Evolutionary conservation across 345 rosid genomes (phyloP).

Genomic region (Camelina sativa): DNA sequence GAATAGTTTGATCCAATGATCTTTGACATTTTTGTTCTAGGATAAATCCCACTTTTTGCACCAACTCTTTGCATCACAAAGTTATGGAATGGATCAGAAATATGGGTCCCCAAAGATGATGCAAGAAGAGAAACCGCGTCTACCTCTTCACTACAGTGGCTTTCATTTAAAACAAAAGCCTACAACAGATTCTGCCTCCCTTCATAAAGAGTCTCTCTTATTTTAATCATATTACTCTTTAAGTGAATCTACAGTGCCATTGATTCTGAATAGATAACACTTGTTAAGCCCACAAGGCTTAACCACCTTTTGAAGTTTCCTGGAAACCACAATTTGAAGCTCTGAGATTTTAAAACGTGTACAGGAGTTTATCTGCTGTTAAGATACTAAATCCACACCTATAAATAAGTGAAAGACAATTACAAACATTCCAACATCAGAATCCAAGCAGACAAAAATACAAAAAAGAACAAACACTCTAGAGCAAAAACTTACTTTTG

Average conservation of each 20-base stretch:
- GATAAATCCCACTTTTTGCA: conserved; percentile 33
- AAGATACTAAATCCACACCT: conserved; percentile 31
- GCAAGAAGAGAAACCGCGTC: conserved; percentile 44
- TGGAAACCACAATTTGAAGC: conserved; percentile 12
- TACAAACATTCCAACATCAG: conserved; percentile 35
- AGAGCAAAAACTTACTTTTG: not conserved
- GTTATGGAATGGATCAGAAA: conserved; percentile 31
- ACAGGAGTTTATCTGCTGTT: conserved; percentile 38
- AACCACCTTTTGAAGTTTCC: conserved; percentile 32
- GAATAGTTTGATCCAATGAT: conserved; percentile 23
- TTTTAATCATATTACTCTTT: conserved; percentile 33
- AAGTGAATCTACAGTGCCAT: conserved; percentile 39
- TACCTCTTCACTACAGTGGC: not conserved
- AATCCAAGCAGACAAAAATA: conserved; percentile 23
- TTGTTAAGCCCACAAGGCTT: conserved; percentile 34
- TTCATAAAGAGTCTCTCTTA: conserved; percentile 32
- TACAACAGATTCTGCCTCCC: conserved; percentile 37
- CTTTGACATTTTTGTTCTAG: conserved; percentile 37
- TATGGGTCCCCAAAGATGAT: conserved; percentile 32
- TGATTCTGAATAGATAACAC: conserved; percentile 25
- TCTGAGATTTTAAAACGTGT: conserved; percentile 27
- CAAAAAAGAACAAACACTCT: conserved; percentile 10
- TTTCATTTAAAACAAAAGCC: conserved; percentile 2
- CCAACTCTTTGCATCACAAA: conserved; percentile 39
- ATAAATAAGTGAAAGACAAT: conserved; percentile 27